Evolutionary conservation across 805 yeast genomes (phyloP).

Genomic region (Kodamaea kakaduensis): DNA sequence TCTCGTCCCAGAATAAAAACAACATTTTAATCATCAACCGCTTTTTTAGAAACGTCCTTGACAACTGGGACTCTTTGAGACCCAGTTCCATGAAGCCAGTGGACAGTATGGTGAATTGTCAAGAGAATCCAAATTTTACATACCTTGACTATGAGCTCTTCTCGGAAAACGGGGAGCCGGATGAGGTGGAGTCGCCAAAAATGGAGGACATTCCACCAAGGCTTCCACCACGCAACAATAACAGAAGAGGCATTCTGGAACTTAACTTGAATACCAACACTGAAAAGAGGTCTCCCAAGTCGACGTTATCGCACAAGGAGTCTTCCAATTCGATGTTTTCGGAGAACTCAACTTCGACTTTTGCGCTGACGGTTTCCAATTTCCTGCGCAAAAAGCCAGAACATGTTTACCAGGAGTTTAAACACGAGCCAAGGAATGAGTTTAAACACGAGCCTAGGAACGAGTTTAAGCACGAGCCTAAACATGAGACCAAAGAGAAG

Average conservation of each 20-base stretch:
- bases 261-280: background rate
- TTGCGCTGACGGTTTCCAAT: constrained; percentile 8
- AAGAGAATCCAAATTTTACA: constrained; percentile 22
- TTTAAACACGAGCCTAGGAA: too few species aligned
- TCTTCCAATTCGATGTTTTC: constrained; percentile 12
- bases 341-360: constrained; percentile 4
- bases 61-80: constrained; percentile 37
- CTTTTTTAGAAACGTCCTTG: constrained; percentile 50
- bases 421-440: background rate
- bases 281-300: background rate
- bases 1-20: constrained; percentile 41
- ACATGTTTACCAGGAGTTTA: background rate
- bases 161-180: constrained; percentile 22
- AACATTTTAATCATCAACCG: constrained; percentile 49
- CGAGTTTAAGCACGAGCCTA: too few species aligned
- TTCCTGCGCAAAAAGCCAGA: background rate
- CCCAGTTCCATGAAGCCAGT: constrained; percentile 10
- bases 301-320: constrained; percentile 5
- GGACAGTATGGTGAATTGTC: constrained; percentile 15
- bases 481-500: constrained; percentile 6
- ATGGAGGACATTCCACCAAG: background rate
- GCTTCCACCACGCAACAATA: background rate
- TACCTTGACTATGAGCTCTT: constrained; percentile 33
- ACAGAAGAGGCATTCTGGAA: background rate
- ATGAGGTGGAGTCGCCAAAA: constrained; percentile 9